Base-by-base conservation (phyloP, 352 stramenopile genomes). In the Globisporangium polare region DNA sequence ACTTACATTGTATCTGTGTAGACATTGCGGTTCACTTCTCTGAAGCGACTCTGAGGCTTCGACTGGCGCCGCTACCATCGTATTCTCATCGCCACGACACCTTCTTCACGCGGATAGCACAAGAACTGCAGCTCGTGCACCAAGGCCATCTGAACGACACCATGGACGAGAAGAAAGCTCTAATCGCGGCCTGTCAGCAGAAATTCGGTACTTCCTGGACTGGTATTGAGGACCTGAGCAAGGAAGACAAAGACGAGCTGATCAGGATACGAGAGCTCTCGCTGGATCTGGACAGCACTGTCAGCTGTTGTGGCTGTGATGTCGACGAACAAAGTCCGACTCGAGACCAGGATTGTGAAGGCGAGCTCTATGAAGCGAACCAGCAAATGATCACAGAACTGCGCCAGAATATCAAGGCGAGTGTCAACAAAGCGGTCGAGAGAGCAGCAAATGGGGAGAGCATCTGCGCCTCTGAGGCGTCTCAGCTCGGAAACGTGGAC, bases 101-200 rank as follows among this genome's bases (percentile, higher is more conserved):
- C 15, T 64, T 18, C 17, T 81, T 80, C 53, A 67, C 68, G 1
- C 68, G 69, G 20, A 67, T 78, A 29, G 64, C 63, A 5, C 75
- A 83, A 10, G 70, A 83, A 49, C 66, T 81, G 22, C 75, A 76
- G 42, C 37, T 81, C 3, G 29, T 67, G 31, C 75, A 81, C 29
- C 69, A 78, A 10, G 45, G 26, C 0, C 75, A 83, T 20, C 41
- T 78, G 10, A 78, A 54, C 3, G 31, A 62, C 15, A 53, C 64
- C 13, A 63, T 83, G 5, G 70, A 75, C 43, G 43, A 71, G 33
- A 83, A 83, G 63, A 74, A 72, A 52, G 7, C 9, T 1, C 27
- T 83, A 13, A n/a, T 79, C 17, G 24, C 50, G 1, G 33, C 54
- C 18, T 78, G 62, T 53, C 39, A 74, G 43, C 50, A 66, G n/a